Evolutionary conservation across 805 yeast genomes (phyloP).

Genomic region (Saturnispora halmiae): DNA sequence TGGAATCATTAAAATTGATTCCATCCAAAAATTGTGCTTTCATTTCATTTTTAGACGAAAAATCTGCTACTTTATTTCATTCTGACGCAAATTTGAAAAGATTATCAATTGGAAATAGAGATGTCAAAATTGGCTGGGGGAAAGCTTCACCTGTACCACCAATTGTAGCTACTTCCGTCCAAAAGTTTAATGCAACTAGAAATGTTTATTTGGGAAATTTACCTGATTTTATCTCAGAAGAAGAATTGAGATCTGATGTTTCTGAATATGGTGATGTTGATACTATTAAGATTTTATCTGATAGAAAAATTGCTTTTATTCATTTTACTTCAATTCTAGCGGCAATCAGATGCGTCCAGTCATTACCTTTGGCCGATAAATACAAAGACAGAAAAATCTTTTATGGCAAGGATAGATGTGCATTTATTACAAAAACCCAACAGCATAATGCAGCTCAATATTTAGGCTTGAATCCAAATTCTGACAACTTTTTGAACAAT

Average conservation of each 20-base stretch:
- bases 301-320: conserved; percentile 81
- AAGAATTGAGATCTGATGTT: conserved; percentile 58
- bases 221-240: conserved; percentile 50
- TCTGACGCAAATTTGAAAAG: conserved; percentile 86
- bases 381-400: conserved; percentile 73
- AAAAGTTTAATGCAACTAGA: conserved; percentile 84
- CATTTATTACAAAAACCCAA: conserved; percentile 88
- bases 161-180: conserved; percentile 64
- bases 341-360: conserved; percentile 80
- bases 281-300: conserved; percentile 66
- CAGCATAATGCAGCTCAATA: conserved; percentile 96
- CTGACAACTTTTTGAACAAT: conserved; percentile 63
- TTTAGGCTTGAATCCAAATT: conserved; percentile 81
- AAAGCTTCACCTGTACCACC: conserved; percentile 68
- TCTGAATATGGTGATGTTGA: conserved; percentile 75
- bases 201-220: conserved; percentile 84
- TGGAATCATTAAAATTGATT: conserved; percentile 70
- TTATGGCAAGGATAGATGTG: conserved; percentile 92
- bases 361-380: conserved; percentile 56
- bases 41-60: conserved; percentile 80
- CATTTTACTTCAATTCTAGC: conserved; percentile 80
- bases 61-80: conserved; percentile 82
- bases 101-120: conserved; percentile 69
- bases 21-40: conserved; percentile 86
- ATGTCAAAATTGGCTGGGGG: conserved; percentile 91